Evolutionary conservation across 2,329 filamentous ascomycete species (phyloP).

Genomic region (Colletotrichum orbiculare): DNA sequence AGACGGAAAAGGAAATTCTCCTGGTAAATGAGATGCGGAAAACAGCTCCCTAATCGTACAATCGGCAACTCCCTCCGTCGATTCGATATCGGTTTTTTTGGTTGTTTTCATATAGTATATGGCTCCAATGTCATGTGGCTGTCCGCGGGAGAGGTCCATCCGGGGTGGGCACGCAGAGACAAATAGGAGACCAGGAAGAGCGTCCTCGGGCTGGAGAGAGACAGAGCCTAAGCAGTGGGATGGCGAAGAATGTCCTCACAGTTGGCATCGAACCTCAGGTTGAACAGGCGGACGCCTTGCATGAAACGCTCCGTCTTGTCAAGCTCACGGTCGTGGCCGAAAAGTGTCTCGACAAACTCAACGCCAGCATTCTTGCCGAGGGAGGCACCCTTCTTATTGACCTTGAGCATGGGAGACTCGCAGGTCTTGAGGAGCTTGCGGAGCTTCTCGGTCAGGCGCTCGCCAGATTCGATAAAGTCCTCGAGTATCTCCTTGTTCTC

Average conservation of each 20-base stretch:
- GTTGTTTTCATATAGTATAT: constrained; percentile 10
- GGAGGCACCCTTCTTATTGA: constrained; percentile 76
- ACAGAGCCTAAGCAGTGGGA: constrained; percentile 61
- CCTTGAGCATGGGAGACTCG: constrained; percentile 93
- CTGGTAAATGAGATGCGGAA: constrained; percentile 32
- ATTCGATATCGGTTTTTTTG: constrained; percentile 33
- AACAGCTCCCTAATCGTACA: constrained; percentile 37
- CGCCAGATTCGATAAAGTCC: constrained; percentile 90
- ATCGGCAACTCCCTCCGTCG: constrained; percentile 30
- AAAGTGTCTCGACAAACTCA: constrained; percentile 96
- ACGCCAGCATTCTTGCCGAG: constrained; percentile 93
- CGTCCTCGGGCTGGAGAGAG: not conserved
- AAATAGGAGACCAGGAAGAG: constrained; percentile 36
- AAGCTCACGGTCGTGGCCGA: constrained; percentile 89
- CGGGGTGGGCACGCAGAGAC: constrained; percentile 12
- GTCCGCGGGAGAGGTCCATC: constrained; percentile 12
- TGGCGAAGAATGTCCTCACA: constrained; percentile 86
- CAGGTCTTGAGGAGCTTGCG: constrained; percentile 89
- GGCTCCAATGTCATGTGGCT: constrained; percentile 16
- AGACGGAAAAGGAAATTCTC: constrained; percentile 32
- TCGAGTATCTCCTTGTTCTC: constrained; percentile 85
- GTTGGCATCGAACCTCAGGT: constrained; percentile 94
- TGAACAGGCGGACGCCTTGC: constrained; percentile 88
- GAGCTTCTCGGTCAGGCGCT: constrained; percentile 87
- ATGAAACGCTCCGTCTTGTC: constrained; percentile 94